Percentiles rank a stretch among this genome's conserved stretches.
Conservation (phyloP, 148 eudicot genomes). For the Vaccinium darrowii region DNA sequence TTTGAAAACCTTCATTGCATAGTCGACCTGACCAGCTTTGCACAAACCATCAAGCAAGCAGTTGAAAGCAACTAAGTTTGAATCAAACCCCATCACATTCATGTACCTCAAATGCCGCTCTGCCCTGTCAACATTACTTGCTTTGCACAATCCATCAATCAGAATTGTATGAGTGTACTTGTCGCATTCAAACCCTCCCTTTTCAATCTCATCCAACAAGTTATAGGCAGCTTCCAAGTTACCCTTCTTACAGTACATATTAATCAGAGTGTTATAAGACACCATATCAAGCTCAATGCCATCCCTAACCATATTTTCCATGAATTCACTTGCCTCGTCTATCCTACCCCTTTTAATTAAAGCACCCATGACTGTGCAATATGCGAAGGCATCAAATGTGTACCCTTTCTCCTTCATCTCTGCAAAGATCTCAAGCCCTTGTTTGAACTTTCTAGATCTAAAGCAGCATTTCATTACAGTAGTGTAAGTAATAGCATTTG, state of each 20-base stretch:
- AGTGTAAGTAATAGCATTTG: constrained; percentile 75
- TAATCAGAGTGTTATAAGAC: constrained; percentile 66
- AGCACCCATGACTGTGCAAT: constrained; percentile 77
- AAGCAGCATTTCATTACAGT: constrained; percentile 85
- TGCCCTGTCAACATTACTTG: constrained; percentile 65
- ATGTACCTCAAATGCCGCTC: constrained; percentile 44
- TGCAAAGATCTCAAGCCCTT: constrained; percentile 63
- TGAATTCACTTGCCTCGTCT: constrained; percentile 50
- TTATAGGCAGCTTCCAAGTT: constrained; percentile 53
- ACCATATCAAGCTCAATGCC: constrained; percentile 71
- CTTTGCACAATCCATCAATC: constrained; percentile 82
- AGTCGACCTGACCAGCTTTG: constrained; percentile 54
- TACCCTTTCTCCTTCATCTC: constrained; percentile 86
- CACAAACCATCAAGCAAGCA: constrained; percentile 63
- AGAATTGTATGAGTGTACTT: constrained; percentile 75
- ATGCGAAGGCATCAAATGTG: constrained; percentile 80
- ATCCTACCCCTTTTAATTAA: constrained; percentile 57
- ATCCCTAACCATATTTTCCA: constrained; percentile 55
- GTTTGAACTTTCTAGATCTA: constrained; percentile 46
- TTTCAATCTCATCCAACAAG: constrained; percentile 59
- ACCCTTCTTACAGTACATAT: constrained; percentile 68
- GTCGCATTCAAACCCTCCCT: constrained; percentile 58
- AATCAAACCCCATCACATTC: constrained; percentile 41
- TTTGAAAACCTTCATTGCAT: constrained; percentile 63
- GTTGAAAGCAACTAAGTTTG: constrained; percentile 67